Evolutionary conservation across 2,329 filamentous ascomycete genomes (phyloP).

Genomic region (Talaromyces piceae): DNA sequence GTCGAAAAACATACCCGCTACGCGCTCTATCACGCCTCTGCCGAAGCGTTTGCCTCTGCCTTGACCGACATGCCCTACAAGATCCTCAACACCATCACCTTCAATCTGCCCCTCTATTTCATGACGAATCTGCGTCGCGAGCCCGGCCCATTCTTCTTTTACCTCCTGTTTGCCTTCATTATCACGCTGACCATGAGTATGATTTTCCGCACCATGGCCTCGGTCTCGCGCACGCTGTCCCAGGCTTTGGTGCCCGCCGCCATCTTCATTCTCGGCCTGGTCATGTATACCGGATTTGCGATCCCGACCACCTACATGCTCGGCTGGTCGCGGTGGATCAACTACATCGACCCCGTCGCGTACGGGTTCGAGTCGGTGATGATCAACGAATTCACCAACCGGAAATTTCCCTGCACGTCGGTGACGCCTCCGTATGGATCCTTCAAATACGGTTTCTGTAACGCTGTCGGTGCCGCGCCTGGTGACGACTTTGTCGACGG

Average conservation of each 20-base stretch:
- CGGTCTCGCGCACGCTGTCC: conserved; percentile 59
- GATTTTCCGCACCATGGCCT: conserved; percentile 77
- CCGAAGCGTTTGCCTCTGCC: conserved; percentile 83
- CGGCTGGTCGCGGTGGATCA: conserved; percentile 75
- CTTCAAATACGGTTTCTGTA: conserved; percentile 46
- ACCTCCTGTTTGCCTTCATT: conserved; percentile 66
- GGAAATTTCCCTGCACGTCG: conserved; percentile 47
- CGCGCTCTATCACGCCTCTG: conserved; percentile 80
- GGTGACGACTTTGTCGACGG: conserved; percentile 50
- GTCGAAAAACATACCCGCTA: conserved; percentile 86
- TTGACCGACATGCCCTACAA: conserved; percentile 81
- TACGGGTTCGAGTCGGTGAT: conserved; percentile 77
- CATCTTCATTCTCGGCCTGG: conserved; percentile 38
- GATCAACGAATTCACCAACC: conserved; percentile 70
- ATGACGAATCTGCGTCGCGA: conserved; percentile 73
- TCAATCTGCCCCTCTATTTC: conserved; percentile 80
- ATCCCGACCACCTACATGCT: conserved; percentile 56
- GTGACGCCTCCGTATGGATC: conserved; percentile 31
- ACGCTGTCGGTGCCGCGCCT: conserved; percentile 49
- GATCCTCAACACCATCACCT: conserved; percentile 62
- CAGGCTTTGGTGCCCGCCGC: conserved; percentile 52
- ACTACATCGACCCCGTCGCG: conserved; percentile 69
- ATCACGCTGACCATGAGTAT: conserved; percentile 75
- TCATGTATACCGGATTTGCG: conserved; percentile 45
- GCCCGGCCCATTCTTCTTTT: conserved; percentile 75